Evolutionary conservation across 441 rosid species (phyloP), one percentile per base, ranked within the genome.

Genomic region (Gossypium lobatum): DNA sequence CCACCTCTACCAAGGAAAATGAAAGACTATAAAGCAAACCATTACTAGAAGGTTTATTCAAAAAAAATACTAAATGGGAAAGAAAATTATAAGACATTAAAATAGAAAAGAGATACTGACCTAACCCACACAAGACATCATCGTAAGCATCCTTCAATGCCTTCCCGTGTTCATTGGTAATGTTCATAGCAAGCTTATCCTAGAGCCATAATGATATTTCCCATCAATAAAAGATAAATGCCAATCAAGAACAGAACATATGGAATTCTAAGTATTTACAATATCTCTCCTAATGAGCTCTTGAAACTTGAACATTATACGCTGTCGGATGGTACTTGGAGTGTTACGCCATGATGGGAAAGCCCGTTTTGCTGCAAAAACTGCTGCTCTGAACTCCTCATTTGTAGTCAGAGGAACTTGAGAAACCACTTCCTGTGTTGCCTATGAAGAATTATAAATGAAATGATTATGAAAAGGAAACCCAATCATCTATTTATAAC

Each of bases 111-210:
- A 31, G 52, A 61, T 52, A 74, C 90, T 75, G 76, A 89, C 98
- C 98, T 68, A 93, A 82, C 25, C 98, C 98, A 78, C 97, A 91
- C 70, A 93, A 87, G 73, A 93, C 91, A 79, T 93, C 98, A 79
- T 93, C 96, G 45, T 92, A 96, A 0, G 98, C 94, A 82, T 92
- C 97, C 85, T 93, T 93, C 80, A 92, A 78, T 4, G 96, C 88
- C 88, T 84, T 85, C 54, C 88, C 86, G 45, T 83, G 88, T 72
- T 83, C 88, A 3, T 78, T 73, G 25, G 85, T 83, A 45, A 85
- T 83, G 74, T 78, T 83, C 76, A 80, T 16, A 20, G 84, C 84
- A 73, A 85, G 84, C 83, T 85, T 83, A 78, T 82, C 87, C 87
- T 85, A 42, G 4, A 31, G 64, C 1, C 71, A 17, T 59, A 26